Evolutionary conservation across 306 rosid genomes (phyloP).

Genomic region (Corylus avellana): DNA sequence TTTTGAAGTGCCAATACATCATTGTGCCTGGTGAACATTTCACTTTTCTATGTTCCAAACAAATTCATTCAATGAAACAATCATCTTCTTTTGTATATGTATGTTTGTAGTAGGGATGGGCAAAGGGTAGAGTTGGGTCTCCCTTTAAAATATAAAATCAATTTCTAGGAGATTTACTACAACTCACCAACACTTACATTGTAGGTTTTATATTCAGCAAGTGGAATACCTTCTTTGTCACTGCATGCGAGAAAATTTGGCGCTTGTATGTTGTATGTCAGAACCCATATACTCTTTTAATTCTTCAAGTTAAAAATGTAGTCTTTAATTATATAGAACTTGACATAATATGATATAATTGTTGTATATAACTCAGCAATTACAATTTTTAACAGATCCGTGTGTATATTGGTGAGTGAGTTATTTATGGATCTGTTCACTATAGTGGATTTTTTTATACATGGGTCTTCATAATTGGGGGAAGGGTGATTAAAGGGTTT

Average conservation of each 20-base stretch:
- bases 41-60: background rate
- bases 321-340: background rate
- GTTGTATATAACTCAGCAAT: background rate
- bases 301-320: background rate
- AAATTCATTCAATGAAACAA: background rate
- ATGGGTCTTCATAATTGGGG: too few relatives aligned
- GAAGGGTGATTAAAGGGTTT: too few relatives aligned
- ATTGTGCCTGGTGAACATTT: background rate
- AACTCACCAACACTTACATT: background rate
- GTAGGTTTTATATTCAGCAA: background rate
- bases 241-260: background rate
- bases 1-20: background rate
- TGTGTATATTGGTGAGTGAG: background rate
- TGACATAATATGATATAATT: background rate
- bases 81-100: background rate
- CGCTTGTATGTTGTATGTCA: conserved; percentile 2
- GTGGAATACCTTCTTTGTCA: conserved; percentile 3
- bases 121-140: background rate
- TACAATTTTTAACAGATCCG: background rate
- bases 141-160: background rate
- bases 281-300: background rate
- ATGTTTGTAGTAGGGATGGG: background rate
- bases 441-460: background rate
- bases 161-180: background rate
- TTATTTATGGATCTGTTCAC: background rate